Conservation (phyloP, 2,329 filamentous ascomycete species). For the Didymella glomerata region DNA sequence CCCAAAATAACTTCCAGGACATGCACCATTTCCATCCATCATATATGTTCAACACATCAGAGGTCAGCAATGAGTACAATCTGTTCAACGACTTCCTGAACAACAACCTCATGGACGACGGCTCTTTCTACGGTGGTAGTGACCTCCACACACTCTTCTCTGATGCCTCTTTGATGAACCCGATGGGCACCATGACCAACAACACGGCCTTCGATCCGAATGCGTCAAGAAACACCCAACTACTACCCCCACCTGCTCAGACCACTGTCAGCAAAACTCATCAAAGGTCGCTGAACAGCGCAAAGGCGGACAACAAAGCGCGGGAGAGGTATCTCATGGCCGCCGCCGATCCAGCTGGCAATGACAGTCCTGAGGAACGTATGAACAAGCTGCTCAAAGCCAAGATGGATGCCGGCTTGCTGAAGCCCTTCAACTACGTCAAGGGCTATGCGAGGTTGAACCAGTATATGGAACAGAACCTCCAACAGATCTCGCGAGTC, state of each 20-base stretch:
- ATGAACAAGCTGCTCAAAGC: constrained; percentile 94
- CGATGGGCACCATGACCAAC: constrained; percentile 52
- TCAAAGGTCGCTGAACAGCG: constrained; percentile 67
- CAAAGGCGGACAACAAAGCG: constrained; percentile 75
- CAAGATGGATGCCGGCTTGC: constrained; percentile 92
- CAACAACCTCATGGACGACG: constrained; percentile 83
- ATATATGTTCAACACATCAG: constrained; percentile 93
- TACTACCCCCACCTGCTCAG: constrained; percentile 54
- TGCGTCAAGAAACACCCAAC: constrained; percentile 57
- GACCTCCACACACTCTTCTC: constrained; percentile 64
- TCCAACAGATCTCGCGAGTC: constrained; percentile 81
- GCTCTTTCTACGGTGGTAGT: constrained; percentile 53
- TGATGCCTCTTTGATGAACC: constrained; percentile 63
- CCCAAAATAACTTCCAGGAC: constrained; percentile 87
- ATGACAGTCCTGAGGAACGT: constrained; percentile 86
- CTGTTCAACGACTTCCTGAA: constrained; percentile 96
- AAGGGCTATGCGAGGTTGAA: constrained; percentile 92
- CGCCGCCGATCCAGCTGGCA: constrained; percentile 88
- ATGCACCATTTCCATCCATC: constrained; percentile 94
- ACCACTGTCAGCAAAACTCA: constrained; percentile 63
- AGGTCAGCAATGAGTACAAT: constrained; percentile 97
- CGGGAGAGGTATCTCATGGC: constrained; percentile 94
- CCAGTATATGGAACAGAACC: constrained; percentile 89
- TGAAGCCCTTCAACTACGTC: constrained; percentile 98
- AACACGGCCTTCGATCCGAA: constrained; percentile 47